These are phyloP conservation scores for Phragmites australis DNA, from an alignment of 176 grass and related monocot species.

Conservation along the genomic window DNA sequence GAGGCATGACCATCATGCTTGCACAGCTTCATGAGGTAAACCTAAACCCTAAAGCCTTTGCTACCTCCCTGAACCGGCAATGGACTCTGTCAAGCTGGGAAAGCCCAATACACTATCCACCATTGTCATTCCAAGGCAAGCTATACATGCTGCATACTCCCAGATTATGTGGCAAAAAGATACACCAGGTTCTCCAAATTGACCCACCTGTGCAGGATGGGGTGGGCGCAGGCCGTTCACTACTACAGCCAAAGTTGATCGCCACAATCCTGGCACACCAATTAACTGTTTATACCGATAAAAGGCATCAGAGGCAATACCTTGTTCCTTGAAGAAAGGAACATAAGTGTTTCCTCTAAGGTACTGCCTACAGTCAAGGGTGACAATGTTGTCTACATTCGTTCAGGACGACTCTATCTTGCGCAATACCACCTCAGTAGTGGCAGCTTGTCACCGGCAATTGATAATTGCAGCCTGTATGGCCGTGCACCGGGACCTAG, in stretches of 20 bases:
- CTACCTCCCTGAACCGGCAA: neutral
- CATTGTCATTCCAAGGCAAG: neutral
- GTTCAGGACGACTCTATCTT: neutral
- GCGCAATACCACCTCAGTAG: constrained; percentile 16
- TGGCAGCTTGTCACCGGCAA: neutral
- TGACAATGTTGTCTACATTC: constrained; percentile 2
- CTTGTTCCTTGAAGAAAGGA: neutral
- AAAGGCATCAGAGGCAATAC: constrained; percentile 1
- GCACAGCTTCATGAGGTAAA: neutral
- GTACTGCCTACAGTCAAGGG: neutral
- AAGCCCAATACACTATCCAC: neutral
- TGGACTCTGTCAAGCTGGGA: neutral
- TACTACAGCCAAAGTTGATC: neutral
- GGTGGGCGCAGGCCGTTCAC: neutral
- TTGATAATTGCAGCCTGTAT: constrained; percentile 22
- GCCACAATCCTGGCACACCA: neutral
- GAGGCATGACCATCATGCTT: constrained; percentile 10
- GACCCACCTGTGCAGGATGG: neutral
- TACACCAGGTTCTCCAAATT: neutral
- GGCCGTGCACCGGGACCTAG: neutral
- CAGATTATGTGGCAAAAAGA: neutral
- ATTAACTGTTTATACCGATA: neutral
- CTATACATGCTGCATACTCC: neutral
- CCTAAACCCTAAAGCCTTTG: neutral
- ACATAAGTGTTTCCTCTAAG: constrained; percentile 23